A percentile compares a stretch with the other conserved stretches of the same genome.
Conservation (phyloP, 495 filamentous ascomycete genomes). For the Stereocaulon alpinum region DNA sequence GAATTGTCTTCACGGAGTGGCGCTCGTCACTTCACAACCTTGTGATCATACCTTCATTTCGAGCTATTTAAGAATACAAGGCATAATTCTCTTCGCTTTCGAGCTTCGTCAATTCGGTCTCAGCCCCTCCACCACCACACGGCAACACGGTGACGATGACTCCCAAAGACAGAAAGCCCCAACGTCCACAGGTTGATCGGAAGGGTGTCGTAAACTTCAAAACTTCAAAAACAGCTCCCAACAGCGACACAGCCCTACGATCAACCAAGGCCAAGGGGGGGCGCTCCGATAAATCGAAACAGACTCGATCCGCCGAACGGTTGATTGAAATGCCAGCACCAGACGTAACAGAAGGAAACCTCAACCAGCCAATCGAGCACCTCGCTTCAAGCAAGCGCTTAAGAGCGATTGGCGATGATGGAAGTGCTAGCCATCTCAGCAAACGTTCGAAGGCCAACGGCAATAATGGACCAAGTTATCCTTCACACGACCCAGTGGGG, state of each 20-base stretch:
- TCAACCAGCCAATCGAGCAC: not conserved
- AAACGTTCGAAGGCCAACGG: conserved; percentile 5
- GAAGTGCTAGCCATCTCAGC: not conserved
- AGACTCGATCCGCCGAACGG: no score
- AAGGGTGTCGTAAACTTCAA: not conserved
- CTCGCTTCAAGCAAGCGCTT: not conserved
- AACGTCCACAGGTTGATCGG: not conserved
- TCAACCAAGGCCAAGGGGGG: no score
- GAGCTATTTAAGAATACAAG: not conserved
- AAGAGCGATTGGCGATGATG: not conserved
- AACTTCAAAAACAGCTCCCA: not conserved
- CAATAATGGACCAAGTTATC: not conserved
- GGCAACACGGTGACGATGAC: not conserved
- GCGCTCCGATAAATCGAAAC: no score
- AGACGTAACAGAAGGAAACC: not conserved
- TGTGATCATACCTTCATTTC: not conserved
- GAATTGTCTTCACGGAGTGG: no score
- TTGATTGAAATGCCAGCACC: no score
- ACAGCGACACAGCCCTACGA: no score
- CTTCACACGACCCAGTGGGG: not conserved
- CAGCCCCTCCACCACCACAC: not conserved
- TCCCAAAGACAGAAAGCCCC: not conserved
- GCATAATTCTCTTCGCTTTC: not conserved
- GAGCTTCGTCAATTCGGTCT: not conserved
- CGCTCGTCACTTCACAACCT: no score